phyloP scores from a whole-genome alignment of 2,329 filamentous ascomycete species.

The Dactylellina cionopaga region DNA sequence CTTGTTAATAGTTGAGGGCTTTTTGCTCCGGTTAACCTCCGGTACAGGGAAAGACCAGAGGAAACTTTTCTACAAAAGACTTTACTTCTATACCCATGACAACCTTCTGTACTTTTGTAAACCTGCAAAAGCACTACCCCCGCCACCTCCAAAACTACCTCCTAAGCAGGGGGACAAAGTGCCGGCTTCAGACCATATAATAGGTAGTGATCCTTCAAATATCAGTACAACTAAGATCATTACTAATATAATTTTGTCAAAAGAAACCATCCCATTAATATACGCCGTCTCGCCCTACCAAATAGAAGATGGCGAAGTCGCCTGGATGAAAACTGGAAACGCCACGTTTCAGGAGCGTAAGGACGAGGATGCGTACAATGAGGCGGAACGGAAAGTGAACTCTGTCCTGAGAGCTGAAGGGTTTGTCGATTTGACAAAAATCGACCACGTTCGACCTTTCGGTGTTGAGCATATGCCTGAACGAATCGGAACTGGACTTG shows the following conservation, averaged over 20 bases:
- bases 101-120: conserved; percentile 72
- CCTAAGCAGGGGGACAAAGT: conserved; percentile 63
- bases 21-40: conserved; percentile 72
- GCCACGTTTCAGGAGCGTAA: conserved; percentile 64
- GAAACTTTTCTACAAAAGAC: conserved; percentile 70
- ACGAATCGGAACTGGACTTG: conserved; percentile 38
- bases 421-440: conserved; percentile 71
- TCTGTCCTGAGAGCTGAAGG: conserved; percentile 71
- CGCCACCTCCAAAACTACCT: conserved; percentile 68
- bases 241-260: conserved; percentile 1
- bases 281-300: conserved; percentile 72
- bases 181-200: conserved; percentile 67
- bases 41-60: conserved; percentile 70
- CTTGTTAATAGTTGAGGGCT: conserved; percentile 67
- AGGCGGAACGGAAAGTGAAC: conserved; percentile 69
- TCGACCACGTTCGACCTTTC: conserved; percentile 69
- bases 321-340: conserved; percentile 67
- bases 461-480: conserved; percentile 35
- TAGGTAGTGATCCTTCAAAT: conserved; percentile 60
- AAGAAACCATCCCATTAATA: conserved; percentile 64
- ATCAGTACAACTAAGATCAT: not conserved
- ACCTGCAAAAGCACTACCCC: conserved; percentile 70
- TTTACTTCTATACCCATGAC: conserved; percentile 74
- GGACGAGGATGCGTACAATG: conserved; percentile 70
- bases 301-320: conserved; percentile 65